Base-by-base conservation (phyloP, 768 basidiomycete species). In the Psilocybe sp. region DNA sequence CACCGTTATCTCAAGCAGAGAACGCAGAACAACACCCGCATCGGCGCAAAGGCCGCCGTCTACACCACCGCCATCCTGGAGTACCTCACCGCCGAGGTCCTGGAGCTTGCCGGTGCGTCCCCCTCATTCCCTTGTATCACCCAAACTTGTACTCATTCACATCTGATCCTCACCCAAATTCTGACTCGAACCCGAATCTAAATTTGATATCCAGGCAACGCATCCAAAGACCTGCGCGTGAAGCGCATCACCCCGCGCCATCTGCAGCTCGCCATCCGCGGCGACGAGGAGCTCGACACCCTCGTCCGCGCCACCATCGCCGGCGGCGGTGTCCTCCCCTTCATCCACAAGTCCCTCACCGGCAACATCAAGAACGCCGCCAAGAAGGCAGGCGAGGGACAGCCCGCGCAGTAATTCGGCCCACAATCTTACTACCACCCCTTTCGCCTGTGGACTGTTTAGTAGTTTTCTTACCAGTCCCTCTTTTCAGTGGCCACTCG, bases 191-290 rank as follows among this genome's bases (percentile, higher is more conserved):
- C n/a, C n/a, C n/a, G n/a, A n/a, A n/a, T n/a, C 19, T 35, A 8
- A 32, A 19, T 7, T 36, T 49, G 47, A 47, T 39, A 16, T 15
- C 13, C 52, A 95, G 94, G 95, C 18, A 98, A 98, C 67, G 95
- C 95, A 23, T 96, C 94, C 2, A 96, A 97, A 64, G 95, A 98
- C 73, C 80, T 97, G n/a, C 83, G 89, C 44, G 93, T 96, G 41
- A 98, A 97, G 69, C 92, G 95, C 68, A 95, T 98, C 65, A 96
- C 92, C 0, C 95, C 95, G 14, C 87, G 95, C 59, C 95, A 98
- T 71, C 69, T 98, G 56, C 95, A 97, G 67, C 82, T 97, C 23
- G 95, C 95, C 20, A 98, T 98, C 56, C 88, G 94, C 53, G 95
- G 95, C 32, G 95, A 98, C 67, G 94, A 97, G 68, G 95, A 98